Conservation (phyloP, 192 early-diverging fungal species). For the Phlyctochytrium arcticum region DNA sequence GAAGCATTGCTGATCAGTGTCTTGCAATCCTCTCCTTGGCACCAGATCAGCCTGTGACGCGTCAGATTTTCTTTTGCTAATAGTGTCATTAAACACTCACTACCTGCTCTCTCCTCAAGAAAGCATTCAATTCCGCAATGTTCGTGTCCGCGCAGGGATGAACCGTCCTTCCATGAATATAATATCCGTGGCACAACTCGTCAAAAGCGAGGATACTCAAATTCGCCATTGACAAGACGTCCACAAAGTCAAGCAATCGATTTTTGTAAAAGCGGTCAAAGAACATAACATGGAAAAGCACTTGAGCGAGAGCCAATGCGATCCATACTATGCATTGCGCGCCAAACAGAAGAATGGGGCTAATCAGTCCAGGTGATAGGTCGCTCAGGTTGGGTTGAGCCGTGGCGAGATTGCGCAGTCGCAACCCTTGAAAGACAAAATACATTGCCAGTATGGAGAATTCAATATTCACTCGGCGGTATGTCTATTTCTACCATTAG, state of each 20-base stretch:
- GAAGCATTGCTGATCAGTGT: slow-evolving; percentile 49
- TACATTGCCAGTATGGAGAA: slow-evolving; percentile 44
- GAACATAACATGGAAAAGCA: slow-evolving; percentile 23
- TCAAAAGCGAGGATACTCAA: slow-evolving; percentile 48
- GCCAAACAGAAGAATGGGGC: slow-evolving; percentile 46
- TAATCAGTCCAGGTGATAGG: slow-evolving; percentile 28
- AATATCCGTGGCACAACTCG: slow-evolving; percentile 56
- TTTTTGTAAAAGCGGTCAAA: slow-evolving; percentile 51
- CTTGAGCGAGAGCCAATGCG: slow-evolving; percentile 27
- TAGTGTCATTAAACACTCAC: slow-evolving; percentile 2
- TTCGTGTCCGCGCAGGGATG: slow-evolving; percentile 46
- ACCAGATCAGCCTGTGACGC: slow-evolving; percentile 42
- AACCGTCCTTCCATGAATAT: slow-evolving; percentile 49
- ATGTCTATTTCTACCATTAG: slow-evolving; percentile 21
- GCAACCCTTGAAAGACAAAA: slow-evolving; percentile 40
- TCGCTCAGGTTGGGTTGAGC: slow-evolving; percentile 40
- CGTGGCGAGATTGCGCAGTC: slow-evolving; percentile 33
- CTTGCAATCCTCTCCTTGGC: slow-evolving; percentile 42
- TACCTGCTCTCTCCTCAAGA: slow-evolving; percentile 45
- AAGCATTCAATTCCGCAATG: slow-evolving; percentile 39
- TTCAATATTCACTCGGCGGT: slow-evolving; percentile 36
- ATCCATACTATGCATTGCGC: slow-evolving; percentile 41
- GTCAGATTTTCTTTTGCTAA: background rate
- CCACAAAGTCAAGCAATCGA: slow-evolving; percentile 45
- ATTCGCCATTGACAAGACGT: slow-evolving; percentile 51